Conservation (phyloP, 1,139 yeast genomes). For the Pichia sp. region DNA sequence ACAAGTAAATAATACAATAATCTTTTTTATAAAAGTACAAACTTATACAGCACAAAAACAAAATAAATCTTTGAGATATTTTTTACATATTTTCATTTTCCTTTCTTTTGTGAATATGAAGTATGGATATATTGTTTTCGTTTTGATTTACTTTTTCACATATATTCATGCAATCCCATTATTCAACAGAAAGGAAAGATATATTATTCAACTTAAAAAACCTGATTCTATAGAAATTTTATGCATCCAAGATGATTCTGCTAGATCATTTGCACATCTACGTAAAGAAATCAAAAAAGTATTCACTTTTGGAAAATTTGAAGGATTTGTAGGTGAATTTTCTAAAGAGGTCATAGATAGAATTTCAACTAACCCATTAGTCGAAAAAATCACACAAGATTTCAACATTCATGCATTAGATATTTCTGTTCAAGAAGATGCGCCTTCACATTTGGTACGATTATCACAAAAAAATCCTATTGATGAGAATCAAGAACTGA, state of each 20-base stretch:
- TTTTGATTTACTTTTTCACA: constrained; percentile 1
- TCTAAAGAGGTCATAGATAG: constrained; percentile 42
- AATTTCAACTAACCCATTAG: constrained; percentile 41
- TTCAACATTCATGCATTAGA: constrained; percentile 43
- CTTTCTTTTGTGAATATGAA: neutral
- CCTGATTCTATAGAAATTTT: constrained; percentile 31
- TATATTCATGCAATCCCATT: constrained; percentile 10
- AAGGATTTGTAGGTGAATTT: constrained; percentile 59
- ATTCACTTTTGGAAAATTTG: constrained; percentile 55
- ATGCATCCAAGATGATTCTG: constrained; percentile 26
- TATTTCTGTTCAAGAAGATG: constrained; percentile 26
- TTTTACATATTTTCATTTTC: neutral
- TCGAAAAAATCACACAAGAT: constrained; percentile 58
- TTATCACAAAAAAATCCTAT: constrained; percentile 27
- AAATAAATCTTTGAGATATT: too few relatives aligned
- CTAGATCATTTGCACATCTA: constrained; percentile 30
- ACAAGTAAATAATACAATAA: too few relatives aligned
- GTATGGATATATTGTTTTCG: neutral
- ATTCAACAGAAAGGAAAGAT: constrained; percentile 18
- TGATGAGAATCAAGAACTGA: constrained; percentile 21
- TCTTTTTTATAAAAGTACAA: too few relatives aligned
- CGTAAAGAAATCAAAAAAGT: constrained; percentile 40
- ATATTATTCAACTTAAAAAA: constrained; percentile 34
- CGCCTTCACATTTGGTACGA: constrained; percentile 29
- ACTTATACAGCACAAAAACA: too few relatives aligned